Base-by-base conservation (phyloP, 1,284 basidiomycete species). In the Tilletia horrida region DNA sequence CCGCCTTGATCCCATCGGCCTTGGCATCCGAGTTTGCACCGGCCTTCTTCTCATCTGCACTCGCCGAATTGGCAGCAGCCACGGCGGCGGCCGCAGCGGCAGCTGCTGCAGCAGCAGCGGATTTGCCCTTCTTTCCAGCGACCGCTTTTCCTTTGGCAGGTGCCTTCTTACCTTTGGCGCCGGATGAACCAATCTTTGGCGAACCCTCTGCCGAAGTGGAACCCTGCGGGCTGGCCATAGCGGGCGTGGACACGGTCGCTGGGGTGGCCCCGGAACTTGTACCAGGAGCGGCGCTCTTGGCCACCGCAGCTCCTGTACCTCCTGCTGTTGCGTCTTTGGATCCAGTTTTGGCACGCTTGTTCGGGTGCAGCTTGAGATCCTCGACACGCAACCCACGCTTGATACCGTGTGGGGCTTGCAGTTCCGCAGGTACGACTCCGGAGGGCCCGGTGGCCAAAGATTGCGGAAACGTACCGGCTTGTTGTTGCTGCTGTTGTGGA, bases 321-420 rank as follows among this genome's bases (percentile, higher is more conserved):
- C 7, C 55, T 4, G 45, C 16, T 16, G 45, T 23, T 25, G 27
- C 55, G 25, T 31, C 55, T 16, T 31, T 40, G 9, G 55, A 31
- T 7, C 29, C 31, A 3, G 55, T 35, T 67, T 76, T 79, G 18
- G 73, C 71, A 2, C 76, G 72, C 66, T 80, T 80, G 57, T 71
- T 71, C 16, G 78, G 77, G 3, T 77, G 78, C 42, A 73, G 66
- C 70, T 79, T 78, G 44, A 80, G 73, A 55, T 80, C 78, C 59
- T 80, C 78, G 14, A 77, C 74, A 31, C 74, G 70, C 25, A 80
- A 67, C 14, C 77, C 74, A 27, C 73, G 70, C 70, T 78, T 79
- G 70, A 80, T 77, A 21, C 71, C 71, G 42, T 72, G 73, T 68
- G 68, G 55, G 14, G 55, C 55, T 40, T 59, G 55, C 3, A 59